phyloP scores from a whole-genome alignment of 495 filamentous ascomycete genomes.

The Xylaria sp. region DNA sequence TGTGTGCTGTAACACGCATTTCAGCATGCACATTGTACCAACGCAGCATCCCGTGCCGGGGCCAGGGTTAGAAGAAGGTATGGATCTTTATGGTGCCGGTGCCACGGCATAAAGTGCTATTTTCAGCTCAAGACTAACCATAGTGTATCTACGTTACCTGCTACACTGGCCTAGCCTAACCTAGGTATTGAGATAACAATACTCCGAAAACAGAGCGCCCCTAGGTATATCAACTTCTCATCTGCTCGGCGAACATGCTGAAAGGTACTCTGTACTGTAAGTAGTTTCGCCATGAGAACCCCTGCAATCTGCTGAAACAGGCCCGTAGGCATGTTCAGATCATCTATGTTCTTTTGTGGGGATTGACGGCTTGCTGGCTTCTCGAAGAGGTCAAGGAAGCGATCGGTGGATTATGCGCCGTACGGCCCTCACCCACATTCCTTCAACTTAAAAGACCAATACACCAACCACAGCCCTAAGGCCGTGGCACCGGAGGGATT shows the following conservation, averaged over 20 bases:
- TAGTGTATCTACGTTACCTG: neutral
- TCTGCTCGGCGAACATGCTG: neutral
- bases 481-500: neutral
- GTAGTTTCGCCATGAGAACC: neutral
- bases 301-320: conserved; percentile 19
- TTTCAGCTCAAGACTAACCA: conserved; percentile 14
- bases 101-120: conserved; percentile 18
- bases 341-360: conserved; percentile 10
- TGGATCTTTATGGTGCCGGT: conserved; percentile 16
- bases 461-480: neutral
- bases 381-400: conserved; percentile 21
- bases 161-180: neutral
- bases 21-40: neutral
- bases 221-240: neutral
- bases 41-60: neutral
- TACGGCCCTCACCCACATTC: neutral
- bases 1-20: conserved; percentile 3
- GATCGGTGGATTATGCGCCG: conserved; percentile 11
- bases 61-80: neutral
- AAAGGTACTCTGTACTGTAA: too few relatives aligned
- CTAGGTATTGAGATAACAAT: neutral
- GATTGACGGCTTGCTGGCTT: neutral
- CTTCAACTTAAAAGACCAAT: neutral
- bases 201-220: neutral
- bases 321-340: neutral